Percentiles rank a stretch among this genome's conserved stretches.
phyloP scores from a whole-genome alignment of 2,329 filamentous ascomycete genomes.

The Pseudogymnoascus sp. region DNA sequence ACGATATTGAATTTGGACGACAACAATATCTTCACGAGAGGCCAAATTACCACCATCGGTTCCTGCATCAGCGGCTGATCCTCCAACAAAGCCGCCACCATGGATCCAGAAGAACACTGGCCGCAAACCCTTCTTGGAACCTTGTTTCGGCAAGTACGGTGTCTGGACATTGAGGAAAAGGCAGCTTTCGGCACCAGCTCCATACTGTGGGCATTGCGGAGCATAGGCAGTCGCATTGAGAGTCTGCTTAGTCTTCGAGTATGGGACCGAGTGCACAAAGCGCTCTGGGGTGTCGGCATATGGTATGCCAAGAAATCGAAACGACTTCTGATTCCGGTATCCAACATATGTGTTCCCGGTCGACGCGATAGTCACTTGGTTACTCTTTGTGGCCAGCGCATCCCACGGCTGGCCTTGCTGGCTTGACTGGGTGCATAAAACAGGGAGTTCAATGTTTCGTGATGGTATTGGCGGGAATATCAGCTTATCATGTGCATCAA shows the following conservation, averaged over 20 bases:
- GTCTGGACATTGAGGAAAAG: slow-evolving; percentile 32
- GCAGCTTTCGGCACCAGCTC: slow-evolving; percentile 26
- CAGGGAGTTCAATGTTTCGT: slow-evolving; percentile 31
- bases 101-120: slow-evolving; percentile 27
- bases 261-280: slow-evolving; percentile 34
- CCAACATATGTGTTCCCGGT: slow-evolving; percentile 40
- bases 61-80: slow-evolving; percentile 19
- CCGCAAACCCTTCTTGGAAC: slow-evolving; percentile 25
- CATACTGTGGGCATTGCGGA: slow-evolving; percentile 26
- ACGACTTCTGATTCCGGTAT: slow-evolving; percentile 44
- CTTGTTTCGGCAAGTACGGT: slow-evolving; percentile 24
- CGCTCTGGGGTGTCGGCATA: slow-evolving; percentile 21
- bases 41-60: slow-evolving; percentile 25
- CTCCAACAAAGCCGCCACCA: slow-evolving; percentile 28
- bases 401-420: slow-evolving; percentile 27
- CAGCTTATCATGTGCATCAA: slow-evolving; percentile 28
- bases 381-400: slow-evolving; percentile 28
- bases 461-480: slow-evolving; percentile 27
- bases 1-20: slow-evolving; percentile 24
- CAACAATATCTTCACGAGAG: slow-evolving; percentile 24
- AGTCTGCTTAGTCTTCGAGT: slow-evolving; percentile 36
- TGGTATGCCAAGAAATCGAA: slow-evolving; percentile 29
- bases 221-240: slow-evolving; percentile 39
- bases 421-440: slow-evolving; percentile 43
- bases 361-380: slow-evolving; percentile 33